phyloP scores from a whole-genome alignment of 2,329 filamentous ascomycete genomes.

The Purpureocillium lavendulum region DNA sequence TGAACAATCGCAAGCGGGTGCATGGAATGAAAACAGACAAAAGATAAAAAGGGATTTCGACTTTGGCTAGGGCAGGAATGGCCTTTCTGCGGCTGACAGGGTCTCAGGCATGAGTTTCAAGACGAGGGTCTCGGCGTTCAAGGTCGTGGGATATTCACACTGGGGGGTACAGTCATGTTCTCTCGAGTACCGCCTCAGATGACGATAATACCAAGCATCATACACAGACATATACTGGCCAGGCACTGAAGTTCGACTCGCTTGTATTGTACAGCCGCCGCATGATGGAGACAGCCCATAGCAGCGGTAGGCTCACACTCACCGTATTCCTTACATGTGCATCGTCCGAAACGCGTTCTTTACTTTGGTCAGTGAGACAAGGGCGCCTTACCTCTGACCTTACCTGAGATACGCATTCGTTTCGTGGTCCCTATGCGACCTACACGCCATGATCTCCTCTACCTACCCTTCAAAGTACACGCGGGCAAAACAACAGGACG shows the following conservation, averaged over 20 bases:
- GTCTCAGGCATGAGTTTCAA: slow-evolving; percentile 23
- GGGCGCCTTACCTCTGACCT: slow-evolving; percentile 47
- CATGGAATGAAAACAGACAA: slow-evolving; percentile 5
- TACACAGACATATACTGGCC: background rate
- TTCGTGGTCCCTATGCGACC: background rate
- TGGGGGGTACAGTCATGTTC: slow-evolving; percentile 19
- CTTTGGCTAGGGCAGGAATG: background rate
- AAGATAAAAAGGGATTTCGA: background rate
- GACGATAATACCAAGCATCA: slow-evolving; percentile 7
- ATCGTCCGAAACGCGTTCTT: too few species aligned
- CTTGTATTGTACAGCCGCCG: background rate
- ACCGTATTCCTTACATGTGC: background rate
- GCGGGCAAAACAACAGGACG: background rate
- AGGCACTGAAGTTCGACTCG: background rate
- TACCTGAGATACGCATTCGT: slow-evolving; percentile 27
- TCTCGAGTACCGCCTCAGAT: slow-evolving; percentile 16
- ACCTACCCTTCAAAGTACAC: slow-evolving; percentile 7
- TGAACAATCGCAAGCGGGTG: slow-evolving; percentile 4
- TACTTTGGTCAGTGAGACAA: slow-evolving; percentile 24
- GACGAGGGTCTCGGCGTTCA: slow-evolving; percentile 23
- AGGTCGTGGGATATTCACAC: slow-evolving; percentile 17
- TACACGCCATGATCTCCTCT: background rate
- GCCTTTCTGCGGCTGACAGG: slow-evolving; percentile 17
- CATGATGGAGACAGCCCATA: background rate
- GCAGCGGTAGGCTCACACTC: background rate